Evolutionary conservation across 2,329 filamentous ascomycete genomes (phyloP), one percentile per base, ranked within the genome.

Genomic region (Phyllachora maydis): DNA sequence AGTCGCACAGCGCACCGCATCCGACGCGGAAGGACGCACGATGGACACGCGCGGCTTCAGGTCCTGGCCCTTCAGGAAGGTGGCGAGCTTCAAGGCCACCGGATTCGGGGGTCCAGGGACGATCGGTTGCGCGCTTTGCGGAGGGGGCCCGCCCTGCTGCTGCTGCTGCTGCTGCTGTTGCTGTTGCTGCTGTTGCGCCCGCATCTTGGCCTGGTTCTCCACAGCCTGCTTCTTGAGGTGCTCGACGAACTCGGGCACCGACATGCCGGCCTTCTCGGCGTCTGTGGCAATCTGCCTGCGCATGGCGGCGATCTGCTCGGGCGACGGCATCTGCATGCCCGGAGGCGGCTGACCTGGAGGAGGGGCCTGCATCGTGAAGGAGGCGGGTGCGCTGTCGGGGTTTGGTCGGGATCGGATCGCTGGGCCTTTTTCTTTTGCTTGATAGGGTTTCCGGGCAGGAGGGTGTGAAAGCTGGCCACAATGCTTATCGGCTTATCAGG

Each of bases 11-110:
- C n/a, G n/a, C n/a, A n/a, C n/a, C n/a, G n/a, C n/a, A n/a, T n/a
- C n/a, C n/a, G n/a, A n/a, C n/a, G n/a, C n/a, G n/a, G n/a, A n/a
- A n/a, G n/a, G n/a, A n/a, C n/a, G n/a, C n/a, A n/a, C n/a, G 33
- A 98, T 90, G 45, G 78, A 85, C 11, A 83, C 93, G 32, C 88
- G 64, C 11, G 66, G 62, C 62, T 98, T 98, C 33, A 98, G 54
- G 29, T 88, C 67, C 51, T 93, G 83, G 28, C 63, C 49, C 35
- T 71, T 70, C 29, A 98, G 54, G 51, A 91, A 98, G 40, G 79
- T 74, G 35, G 88, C 90, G 26, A 98, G 64, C 6, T 83, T 82
- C 21, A 95, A 52, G 11, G 82, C 83, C 40, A 82, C 70, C 18
- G 85, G 85, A 37, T 91, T 88, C 4, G 85, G 79, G 13, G 85